Conservation (phyloP, 23 red algal species). For the Gracilaria vermiculophylla region DNA sequence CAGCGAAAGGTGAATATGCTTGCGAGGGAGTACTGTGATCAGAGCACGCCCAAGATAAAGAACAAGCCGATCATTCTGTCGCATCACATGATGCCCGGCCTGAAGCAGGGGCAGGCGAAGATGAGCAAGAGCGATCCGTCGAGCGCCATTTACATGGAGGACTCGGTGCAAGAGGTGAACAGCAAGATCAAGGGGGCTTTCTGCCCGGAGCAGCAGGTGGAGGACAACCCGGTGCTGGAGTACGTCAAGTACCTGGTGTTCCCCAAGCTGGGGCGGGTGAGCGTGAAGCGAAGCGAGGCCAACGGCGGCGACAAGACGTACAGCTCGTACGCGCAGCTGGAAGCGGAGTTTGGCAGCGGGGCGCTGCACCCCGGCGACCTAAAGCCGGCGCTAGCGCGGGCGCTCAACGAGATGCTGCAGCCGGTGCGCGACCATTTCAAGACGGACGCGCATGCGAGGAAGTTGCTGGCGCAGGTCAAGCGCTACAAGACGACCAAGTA, state of each 20-base stretch:
- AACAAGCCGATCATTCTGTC: conserved; percentile 98
- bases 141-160: conserved; percentile 98
- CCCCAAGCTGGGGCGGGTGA: conserved; percentile 49
- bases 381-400: conserved; percentile 86
- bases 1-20: conserved; percentile 99
- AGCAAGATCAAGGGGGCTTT: conserved; percentile 95
- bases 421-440: conserved; percentile 97
- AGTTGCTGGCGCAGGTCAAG: conserved; percentile 79
- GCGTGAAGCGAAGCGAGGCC: conserved; percentile 55
- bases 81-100: conserved; percentile 95
- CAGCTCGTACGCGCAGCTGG: conserved; percentile 43
- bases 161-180: conserved; percentile 90
- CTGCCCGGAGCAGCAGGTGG: conserved; percentile 75
- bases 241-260: conserved; percentile 92
- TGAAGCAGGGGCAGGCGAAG: conserved; percentile 98
- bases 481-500: conserved; percentile 62
- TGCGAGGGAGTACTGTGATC: conserved; percentile 97
- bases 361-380: conserved; percentile 90
- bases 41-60: conserved; percentile 80
- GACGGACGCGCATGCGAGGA: conserved; percentile 69
- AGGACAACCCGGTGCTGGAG: conserved; percentile 91
- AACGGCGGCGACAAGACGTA: conserved; percentile 84
- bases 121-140: conserved; percentile 98
- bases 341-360: conserved; percentile 73
- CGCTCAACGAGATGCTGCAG: conserved; percentile 84